A percentile compares a stretch with the other conserved stretches of the same genome.
Conservation (phyloP, 2,329 filamentous ascomycete species). For the Teratosphaeriaceae sp. region DNA sequence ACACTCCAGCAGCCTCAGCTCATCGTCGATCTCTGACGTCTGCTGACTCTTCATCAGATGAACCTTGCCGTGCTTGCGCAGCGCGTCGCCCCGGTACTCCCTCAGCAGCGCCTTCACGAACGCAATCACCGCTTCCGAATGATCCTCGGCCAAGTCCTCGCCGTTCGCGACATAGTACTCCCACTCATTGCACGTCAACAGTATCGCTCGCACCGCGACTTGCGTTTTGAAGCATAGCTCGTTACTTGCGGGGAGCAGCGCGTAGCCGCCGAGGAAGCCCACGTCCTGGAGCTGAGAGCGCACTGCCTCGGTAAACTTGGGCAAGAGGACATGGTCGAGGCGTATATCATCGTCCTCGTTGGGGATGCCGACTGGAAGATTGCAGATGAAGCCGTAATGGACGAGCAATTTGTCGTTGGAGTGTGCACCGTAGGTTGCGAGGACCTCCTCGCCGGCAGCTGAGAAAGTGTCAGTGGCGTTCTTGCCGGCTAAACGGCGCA, state of each 20-base stretch:
- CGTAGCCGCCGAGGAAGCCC: slow-evolving; percentile 35
- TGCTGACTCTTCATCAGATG: not conserved
- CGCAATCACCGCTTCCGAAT: slow-evolving; percentile 19
- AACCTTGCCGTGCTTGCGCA: not conserved
- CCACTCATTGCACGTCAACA: slow-evolving; percentile 31
- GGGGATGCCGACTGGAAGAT: slow-evolving; percentile 4
- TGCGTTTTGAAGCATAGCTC: slow-evolving; percentile 41
- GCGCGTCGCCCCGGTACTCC: slow-evolving; percentile 9
- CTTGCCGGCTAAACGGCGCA: too few species aligned
- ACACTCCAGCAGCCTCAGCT: not conserved
- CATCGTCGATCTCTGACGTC: not conserved
- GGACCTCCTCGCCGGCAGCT: slow-evolving; percentile 53
- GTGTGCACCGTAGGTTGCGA: slow-evolving; percentile 63
- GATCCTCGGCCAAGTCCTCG: slow-evolving; percentile 25
- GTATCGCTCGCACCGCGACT: slow-evolving; percentile 33
- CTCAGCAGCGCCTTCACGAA: slow-evolving; percentile 8
- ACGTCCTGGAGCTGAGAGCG: slow-evolving; percentile 34
- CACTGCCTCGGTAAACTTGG: slow-evolving; percentile 29
- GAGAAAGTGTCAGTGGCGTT: not conserved
- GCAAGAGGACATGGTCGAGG: slow-evolving; percentile 37
- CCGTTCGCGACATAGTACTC: slow-evolving; percentile 32
- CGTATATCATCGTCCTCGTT: slow-evolving; percentile 35
- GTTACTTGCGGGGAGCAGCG: slow-evolving; percentile 22
- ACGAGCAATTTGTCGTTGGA: slow-evolving; percentile 65
- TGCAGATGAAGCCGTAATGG: slow-evolving; percentile 53